Percentiles rank a stretch among this genome's conserved stretches.
These are phyloP conservation scores for Ogataea henricii DNA, from an alignment of 805 yeast genomes.

Conservation along the genomic window DNA sequence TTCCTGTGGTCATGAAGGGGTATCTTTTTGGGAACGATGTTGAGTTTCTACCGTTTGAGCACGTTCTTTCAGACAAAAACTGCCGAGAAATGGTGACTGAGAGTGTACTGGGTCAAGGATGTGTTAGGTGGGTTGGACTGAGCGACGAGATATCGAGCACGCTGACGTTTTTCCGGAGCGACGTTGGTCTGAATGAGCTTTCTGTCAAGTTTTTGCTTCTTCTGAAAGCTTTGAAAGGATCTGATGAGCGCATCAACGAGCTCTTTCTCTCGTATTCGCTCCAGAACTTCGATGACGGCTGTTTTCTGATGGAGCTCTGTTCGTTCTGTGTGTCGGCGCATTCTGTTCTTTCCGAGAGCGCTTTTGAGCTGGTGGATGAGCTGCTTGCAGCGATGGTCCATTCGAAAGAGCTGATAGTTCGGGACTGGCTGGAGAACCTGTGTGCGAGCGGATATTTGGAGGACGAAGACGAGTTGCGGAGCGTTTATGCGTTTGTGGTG, in stretches of 20 bases:
- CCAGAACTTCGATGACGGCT: conserved; percentile 13
- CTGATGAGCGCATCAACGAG: conserved; percentile 6
- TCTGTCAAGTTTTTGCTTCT: conserved; percentile 15
- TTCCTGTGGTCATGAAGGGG: conserved; percentile 5
- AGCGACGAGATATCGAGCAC: conserved; percentile 7
- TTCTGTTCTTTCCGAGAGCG: conserved; percentile 3
- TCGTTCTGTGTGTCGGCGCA: conserved; percentile 12
- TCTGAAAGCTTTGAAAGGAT: conserved; percentile 6
- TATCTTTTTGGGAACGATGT: conserved; percentile 12
- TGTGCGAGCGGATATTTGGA: conserved; percentile 7
- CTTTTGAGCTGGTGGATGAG: conserved; percentile 17
- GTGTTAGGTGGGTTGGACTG: conserved; percentile 10
- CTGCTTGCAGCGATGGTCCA: conserved; percentile 18
- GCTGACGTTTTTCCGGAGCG: conserved; percentile 11
- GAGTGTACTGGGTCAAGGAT: neutral
- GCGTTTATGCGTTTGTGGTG: conserved; percentile 17
- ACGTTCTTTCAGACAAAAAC: conserved; percentile 3
- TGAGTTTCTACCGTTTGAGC: conserved; percentile 11
- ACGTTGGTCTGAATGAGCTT: conserved; percentile 2
- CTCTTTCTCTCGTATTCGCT: conserved; percentile 18
- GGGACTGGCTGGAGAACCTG: conserved; percentile 11
- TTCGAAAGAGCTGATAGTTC: conserved; percentile 11
- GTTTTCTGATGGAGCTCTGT: conserved; percentile 14
- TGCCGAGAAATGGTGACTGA: conserved; percentile 1
- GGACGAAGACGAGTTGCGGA: conserved; percentile 10